phyloP scores from a whole-genome alignment of 352 stramenopile species.

The Phytophthora sp. region DNA sequence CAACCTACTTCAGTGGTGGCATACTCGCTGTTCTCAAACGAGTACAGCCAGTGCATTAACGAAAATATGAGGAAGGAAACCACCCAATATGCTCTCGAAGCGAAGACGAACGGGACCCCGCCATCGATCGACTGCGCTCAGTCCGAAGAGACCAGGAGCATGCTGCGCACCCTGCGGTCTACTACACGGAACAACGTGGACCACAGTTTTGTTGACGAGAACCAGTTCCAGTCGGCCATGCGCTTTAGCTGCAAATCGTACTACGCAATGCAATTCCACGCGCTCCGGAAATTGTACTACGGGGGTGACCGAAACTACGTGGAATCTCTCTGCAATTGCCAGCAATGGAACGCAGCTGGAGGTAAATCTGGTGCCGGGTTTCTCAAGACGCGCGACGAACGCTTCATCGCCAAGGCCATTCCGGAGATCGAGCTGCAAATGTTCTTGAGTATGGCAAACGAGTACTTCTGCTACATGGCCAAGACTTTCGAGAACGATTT shows the following conservation, averaged over 20 bases:
- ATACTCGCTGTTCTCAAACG: slow-evolving; percentile 85
- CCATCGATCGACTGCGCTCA: slow-evolving; percentile 26
- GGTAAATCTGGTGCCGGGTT: slow-evolving; percentile 89
- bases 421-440: slow-evolving; percentile 88
- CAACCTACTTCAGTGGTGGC: slow-evolving; percentile 88
- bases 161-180: slow-evolving; percentile 75
- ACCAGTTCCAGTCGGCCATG: slow-evolving; percentile 80
- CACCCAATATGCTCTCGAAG: slow-evolving; percentile 41
- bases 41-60: slow-evolving; percentile 80
- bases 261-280: slow-evolving; percentile 91
- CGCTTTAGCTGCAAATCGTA: slow-evolving; percentile 90
- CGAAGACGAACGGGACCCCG: slow-evolving; percentile 46
- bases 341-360: slow-evolving; percentile 85
- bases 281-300: slow-evolving; percentile 83
- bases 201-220: slow-evolving; percentile 87
- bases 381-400: slow-evolving; percentile 85
- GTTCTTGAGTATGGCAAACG: slow-evolving; percentile 90
- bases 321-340: slow-evolving; percentile 86
- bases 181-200: slow-evolving; percentile 82
- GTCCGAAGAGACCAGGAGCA: slow-evolving; percentile 43
- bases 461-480: slow-evolving; percentile 91
- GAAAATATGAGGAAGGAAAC: slow-evolving; percentile 69
- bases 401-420: slow-evolving; percentile 89
- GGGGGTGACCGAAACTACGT: slow-evolving; percentile 87
- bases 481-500: slow-evolving; percentile 88